A percentile compares a stretch with the other conserved stretches of the same genome.
Conservation (phyloP, 257 asterid species). For the Solanum clarkiae region DNA sequence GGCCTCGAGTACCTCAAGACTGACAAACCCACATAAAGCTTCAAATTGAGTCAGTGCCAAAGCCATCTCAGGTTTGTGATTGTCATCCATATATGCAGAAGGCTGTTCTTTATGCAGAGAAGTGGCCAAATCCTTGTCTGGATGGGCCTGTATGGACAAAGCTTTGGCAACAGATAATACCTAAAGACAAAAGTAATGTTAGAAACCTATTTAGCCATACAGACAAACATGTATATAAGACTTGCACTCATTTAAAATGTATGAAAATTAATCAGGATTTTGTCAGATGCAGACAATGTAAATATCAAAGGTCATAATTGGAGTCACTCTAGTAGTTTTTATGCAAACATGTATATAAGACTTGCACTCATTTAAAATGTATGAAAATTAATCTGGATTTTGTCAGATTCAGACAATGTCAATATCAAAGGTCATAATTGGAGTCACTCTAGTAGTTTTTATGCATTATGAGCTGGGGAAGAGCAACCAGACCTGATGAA, state of each 20-base stretch:
- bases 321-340: background rate
- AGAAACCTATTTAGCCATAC: background rate
- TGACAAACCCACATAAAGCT: slow-evolving; percentile 80
- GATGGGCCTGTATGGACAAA: slow-evolving; percentile 95
- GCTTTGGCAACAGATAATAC: slow-evolving; percentile 91
- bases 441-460: background rate
- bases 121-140: slow-evolving; percentile 75
- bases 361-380: background rate
- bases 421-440: background rate
- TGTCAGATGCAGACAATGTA: no score
- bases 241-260: background rate
- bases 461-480: background rate
- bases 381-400: background rate
- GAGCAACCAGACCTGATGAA: no score
- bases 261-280: background rate
- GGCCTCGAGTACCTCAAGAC: slow-evolving; percentile 43
- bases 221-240: background rate
- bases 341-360: background rate
- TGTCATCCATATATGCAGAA: slow-evolving; percentile 60
- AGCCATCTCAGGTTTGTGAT: slow-evolving; percentile 99
- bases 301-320: background rate
- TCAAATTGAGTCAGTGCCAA: slow-evolving; percentile 77
- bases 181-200: slow-evolving; percentile 16
- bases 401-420: background rate
- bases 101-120: slow-evolving; percentile 63